Percentiles rank a stretch among this genome's conserved stretches.
These are phyloP conservation scores for Xanthoconium purpureum DNA, from an alignment of 768 basidiomycete species.

Conservation along the genomic window DNA sequence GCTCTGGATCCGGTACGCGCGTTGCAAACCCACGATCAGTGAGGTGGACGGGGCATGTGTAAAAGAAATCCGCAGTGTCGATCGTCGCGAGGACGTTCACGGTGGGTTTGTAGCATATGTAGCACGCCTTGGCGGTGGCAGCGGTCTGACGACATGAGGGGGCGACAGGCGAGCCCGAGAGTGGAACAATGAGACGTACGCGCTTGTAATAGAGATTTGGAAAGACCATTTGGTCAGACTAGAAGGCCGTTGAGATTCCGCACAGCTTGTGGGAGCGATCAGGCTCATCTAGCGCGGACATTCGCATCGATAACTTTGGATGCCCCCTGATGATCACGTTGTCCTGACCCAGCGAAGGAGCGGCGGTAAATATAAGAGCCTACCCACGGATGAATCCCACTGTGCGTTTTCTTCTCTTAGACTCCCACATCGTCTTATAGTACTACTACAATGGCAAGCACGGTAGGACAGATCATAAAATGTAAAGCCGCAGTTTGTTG, in stretches of 20 bases:
- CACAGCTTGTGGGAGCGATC: neutral
- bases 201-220: constrained; percentile 88
- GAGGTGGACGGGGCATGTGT: constrained; percentile 80
- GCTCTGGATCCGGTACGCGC: constrained; percentile 41
- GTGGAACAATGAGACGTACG: constrained; percentile 43
- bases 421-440: constrained; percentile 20
- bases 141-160: constrained; percentile 50
- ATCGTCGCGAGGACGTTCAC: constrained; percentile 81
- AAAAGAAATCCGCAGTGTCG: constrained; percentile 82
- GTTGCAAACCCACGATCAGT: constrained; percentile 74
- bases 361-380: neutral
- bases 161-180: neutral
- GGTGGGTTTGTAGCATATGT: constrained; percentile 75
- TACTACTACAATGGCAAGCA: constrained; percentile 62
- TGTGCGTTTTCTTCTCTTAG: constrained; percentile 16
- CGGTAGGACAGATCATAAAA: constrained; percentile 72
- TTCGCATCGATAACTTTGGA: no score
- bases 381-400: constrained; percentile 5
- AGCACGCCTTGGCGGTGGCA: constrained; percentile 76
- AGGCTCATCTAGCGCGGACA: neutral
- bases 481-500: constrained; percentile 96
- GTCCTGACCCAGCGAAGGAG: neutral
- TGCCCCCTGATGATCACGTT: no score
- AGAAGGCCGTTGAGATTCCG: no score
- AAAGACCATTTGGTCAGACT: constrained; percentile 40